These are phyloP conservation scores for Penicillium sp. DNA, from an alignment of 2,329 filamentous ascomycete genomes.

Conservation along the genomic window DNA sequence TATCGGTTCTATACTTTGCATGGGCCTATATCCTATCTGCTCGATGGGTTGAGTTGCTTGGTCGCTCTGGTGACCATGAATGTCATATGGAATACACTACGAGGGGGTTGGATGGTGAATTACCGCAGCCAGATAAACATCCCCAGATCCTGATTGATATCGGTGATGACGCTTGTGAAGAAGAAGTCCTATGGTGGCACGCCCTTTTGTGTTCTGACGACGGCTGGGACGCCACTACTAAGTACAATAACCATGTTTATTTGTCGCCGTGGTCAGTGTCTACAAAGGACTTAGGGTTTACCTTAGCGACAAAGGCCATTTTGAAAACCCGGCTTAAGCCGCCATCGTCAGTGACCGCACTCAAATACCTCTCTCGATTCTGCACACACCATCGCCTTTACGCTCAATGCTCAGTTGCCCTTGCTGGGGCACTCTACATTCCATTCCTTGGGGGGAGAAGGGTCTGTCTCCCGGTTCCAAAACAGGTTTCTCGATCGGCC, in stretches of 20 bases:
- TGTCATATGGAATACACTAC: conserved; percentile 10
- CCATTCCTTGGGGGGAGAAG: conserved; percentile 7
- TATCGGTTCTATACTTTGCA: conserved; percentile 19
- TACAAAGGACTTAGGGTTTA: conserved; percentile 4
- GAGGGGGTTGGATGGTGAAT: not conserved
- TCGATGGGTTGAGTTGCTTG: conserved; percentile 21
- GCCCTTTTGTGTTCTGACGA: conserved; percentile 10
- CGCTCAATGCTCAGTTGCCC: conserved; percentile 20
- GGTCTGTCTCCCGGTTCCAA: conserved; percentile 17
- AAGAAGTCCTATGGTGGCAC: conserved; percentile 17
- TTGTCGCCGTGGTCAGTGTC: conserved; percentile 20
- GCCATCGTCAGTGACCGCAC: conserved; percentile 13
- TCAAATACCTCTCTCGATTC: conserved; percentile 20
- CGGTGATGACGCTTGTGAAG: conserved; percentile 8
- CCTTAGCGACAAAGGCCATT: conserved; percentile 1
- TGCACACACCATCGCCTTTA: conserved; percentile 17
- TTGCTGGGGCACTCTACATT: conserved; percentile 19
- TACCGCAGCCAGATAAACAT: conserved; percentile 3
- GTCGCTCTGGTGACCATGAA: conserved; percentile 14
- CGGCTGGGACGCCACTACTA: conserved; percentile 14
- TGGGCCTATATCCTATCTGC: conserved; percentile 25
- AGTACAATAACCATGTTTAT: conserved; percentile 15
- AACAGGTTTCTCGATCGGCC: conserved; percentile 2
- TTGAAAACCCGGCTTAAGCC: conserved; percentile 1
- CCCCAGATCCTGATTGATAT: conserved; percentile 10